These are phyloP conservation scores for Aureobasidium musti DNA, from an alignment of 2,329 filamentous ascomycete species.

Conservation along the genomic window DNA sequence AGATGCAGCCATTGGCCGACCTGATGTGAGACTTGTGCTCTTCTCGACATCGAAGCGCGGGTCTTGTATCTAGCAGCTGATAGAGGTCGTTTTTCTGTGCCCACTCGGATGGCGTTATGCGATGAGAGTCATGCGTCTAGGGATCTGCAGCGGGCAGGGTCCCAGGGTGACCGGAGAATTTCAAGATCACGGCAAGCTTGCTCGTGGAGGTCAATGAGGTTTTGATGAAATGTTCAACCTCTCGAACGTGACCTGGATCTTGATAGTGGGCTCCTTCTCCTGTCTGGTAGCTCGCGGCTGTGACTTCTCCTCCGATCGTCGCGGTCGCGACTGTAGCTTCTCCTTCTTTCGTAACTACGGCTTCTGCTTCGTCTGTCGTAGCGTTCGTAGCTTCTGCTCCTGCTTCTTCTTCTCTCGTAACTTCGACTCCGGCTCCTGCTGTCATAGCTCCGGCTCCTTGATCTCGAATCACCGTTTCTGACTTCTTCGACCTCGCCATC, in stretches of 20 bases:
- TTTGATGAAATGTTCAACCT: background rate
- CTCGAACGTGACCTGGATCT: slow-evolving; percentile 15
- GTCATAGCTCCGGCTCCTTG: slow-evolving; percentile 13
- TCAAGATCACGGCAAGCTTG: background rate
- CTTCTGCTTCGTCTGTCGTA: slow-evolving; percentile 20
- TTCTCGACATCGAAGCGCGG: too few relatives aligned
- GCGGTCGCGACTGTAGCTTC: slow-evolving; percentile 5
- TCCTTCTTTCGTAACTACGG: slow-evolving; percentile 6
- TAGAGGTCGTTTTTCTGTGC: background rate
- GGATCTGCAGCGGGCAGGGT: background rate
- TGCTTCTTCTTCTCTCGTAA: slow-evolving; percentile 16
- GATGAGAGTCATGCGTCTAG: background rate
- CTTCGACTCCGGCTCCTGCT: slow-evolving; percentile 20
- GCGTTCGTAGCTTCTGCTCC: slow-evolving; percentile 15
- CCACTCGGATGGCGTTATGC: background rate
- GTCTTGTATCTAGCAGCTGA: too few relatives aligned
- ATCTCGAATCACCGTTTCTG: slow-evolving; percentile 31
- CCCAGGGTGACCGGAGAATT: background rate
- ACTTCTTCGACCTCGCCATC: slow-evolving; percentile 35
- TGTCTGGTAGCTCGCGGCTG: slow-evolving; percentile 11
- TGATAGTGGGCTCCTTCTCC: slow-evolving; percentile 2
- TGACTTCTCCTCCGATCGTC: background rate
- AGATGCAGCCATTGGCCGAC: too few relatives aligned
- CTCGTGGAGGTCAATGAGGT: background rate
- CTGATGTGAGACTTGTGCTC: too few relatives aligned